Evolutionary conservation across 2,329 filamentous ascomycete species (phyloP).

Genomic region (Fusarium ramigenum): DNA sequence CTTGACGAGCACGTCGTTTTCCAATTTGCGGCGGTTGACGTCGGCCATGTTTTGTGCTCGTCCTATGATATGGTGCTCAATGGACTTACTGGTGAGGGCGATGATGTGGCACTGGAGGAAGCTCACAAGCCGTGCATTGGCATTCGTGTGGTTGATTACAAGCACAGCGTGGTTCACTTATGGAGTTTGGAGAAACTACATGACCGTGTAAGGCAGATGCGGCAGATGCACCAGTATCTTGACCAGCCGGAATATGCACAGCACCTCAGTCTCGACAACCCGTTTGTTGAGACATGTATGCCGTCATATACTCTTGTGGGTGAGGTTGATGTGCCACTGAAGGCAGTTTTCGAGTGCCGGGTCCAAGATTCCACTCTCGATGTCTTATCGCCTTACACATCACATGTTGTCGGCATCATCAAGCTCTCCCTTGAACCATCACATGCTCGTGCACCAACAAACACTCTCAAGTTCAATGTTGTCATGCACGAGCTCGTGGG

Average conservation of each 20-base stretch:
- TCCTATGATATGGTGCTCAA: constrained; percentile 97
- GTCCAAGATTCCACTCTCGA: constrained; percentile 95
- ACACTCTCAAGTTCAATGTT: constrained; percentile 96
- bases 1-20: constrained; percentile 93
- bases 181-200: constrained; percentile 96
- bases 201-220: constrained; percentile 88
- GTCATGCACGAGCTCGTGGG: constrained; percentile 97
- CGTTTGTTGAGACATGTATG: constrained; percentile 90
- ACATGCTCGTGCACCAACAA: constrained; percentile 88
- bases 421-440: constrained; percentile 93
- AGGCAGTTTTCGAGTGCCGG: constrained; percentile 91
- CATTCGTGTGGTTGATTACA: constrained; percentile 90
- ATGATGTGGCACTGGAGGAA: constrained; percentile 82
- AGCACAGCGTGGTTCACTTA: constrained; percentile 83
- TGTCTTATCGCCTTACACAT: constrained; percentile 90
- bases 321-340: constrained; percentile 90
- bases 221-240: constrained; percentile 96
- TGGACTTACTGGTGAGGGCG: constrained; percentile 85
- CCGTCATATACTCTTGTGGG: constrained; percentile 92
- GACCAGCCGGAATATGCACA: constrained; percentile 94
- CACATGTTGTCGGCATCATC: constrained; percentile 88
- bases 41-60: constrained; percentile 87
- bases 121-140: constrained; percentile 90
- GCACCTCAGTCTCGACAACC: constrained; percentile 91
- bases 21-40: constrained; percentile 91